These are phyloP conservation scores for Pythium insidiosum DNA, from an alignment of 352 stramenopile species.

Conservation along the genomic window DNA sequence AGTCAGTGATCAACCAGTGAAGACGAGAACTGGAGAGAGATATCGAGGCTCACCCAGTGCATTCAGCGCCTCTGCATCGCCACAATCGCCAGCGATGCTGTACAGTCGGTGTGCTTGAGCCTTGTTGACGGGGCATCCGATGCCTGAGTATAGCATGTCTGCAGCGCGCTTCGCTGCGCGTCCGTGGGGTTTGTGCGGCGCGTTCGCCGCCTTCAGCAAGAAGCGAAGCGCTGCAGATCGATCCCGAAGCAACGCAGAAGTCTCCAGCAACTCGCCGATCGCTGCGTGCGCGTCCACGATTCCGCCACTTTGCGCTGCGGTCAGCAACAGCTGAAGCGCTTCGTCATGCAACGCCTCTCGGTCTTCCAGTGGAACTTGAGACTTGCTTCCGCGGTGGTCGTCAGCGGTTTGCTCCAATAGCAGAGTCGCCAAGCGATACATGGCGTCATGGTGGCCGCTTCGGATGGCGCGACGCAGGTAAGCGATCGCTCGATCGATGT, in stretches of 20 bases:
- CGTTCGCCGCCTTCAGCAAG: constrained; percentile 40
- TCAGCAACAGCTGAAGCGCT: constrained; percentile 47
- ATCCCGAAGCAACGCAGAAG: constrained; percentile 37
- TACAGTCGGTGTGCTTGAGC: constrained; percentile 45
- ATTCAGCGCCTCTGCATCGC: constrained; percentile 59
- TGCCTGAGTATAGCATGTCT: constrained; percentile 51
- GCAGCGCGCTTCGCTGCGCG: constrained; percentile 46
- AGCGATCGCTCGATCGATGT: constrained; percentile 43
- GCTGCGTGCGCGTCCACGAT: constrained; percentile 30
- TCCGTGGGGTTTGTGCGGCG: constrained; percentile 23
- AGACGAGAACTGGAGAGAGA: too few species aligned
- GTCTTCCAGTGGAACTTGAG: constrained; percentile 27
- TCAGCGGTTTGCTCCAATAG: constrained; percentile 15
- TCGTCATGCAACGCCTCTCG: constrained; percentile 54
- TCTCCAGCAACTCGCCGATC: constrained; percentile 42
- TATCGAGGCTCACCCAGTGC: constrained; percentile 51
- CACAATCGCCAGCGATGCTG: constrained; percentile 32
- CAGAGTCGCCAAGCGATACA: constrained; percentile 43
- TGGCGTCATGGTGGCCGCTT: constrained; percentile 32
- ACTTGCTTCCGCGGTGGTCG: constrained; percentile 5
- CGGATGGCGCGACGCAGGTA: constrained; percentile 42
- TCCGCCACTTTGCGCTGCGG: constrained; percentile 23
- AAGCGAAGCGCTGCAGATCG: constrained; percentile 43
- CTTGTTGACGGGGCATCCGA: constrained; percentile 41
- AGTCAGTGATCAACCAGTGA: background rate